phyloP scores from a whole-genome alignment of 1,284 basidiomycete genomes.

The Austropuccinia psidii region DNA sequence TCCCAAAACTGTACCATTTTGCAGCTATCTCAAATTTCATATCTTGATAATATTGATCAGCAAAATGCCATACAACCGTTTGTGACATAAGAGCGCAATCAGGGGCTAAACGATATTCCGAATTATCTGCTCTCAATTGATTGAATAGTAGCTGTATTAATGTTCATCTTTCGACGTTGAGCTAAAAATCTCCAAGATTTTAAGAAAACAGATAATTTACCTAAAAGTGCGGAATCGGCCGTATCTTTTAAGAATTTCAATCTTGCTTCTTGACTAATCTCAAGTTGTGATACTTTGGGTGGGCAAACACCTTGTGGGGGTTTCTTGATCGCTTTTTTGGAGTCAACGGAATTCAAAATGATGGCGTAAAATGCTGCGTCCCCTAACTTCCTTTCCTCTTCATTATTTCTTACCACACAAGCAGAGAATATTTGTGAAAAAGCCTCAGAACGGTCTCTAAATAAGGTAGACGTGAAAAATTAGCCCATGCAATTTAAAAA shows the following conservation, averaged over 20 bases:
- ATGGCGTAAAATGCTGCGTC: slow-evolving; percentile 31
- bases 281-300: background rate
- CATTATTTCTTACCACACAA: slow-evolving; percentile 15
- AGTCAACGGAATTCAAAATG: background rate
- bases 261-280: background rate
- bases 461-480: background rate
- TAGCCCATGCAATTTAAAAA: background rate
- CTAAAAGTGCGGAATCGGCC: slow-evolving; percentile 3
- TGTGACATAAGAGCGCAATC: slow-evolving; percentile 34
- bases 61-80: slow-evolving; percentile 30
- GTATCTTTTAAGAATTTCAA: slow-evolving; percentile 28
- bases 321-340: background rate
- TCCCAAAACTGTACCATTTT: slow-evolving; percentile 28
- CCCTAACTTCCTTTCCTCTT: background rate
- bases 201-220: background rate
- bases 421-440: slow-evolving; percentile 20
- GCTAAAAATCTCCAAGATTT: too few species aligned
- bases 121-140: slow-evolving; percentile 10
- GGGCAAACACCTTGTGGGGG: background rate
- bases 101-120: slow-evolving; percentile 13
- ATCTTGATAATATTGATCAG: slow-evolving; percentile 10
- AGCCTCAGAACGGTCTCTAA: slow-evolving; percentile 17
- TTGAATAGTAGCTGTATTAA: background rate
- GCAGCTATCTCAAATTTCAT: slow-evolving; percentile 21
- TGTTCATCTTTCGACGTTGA: too few species aligned